Conservation (phyloP, 202 grass and related monocot species). For the Bolboschoenoplectus hybrid region DNA sequence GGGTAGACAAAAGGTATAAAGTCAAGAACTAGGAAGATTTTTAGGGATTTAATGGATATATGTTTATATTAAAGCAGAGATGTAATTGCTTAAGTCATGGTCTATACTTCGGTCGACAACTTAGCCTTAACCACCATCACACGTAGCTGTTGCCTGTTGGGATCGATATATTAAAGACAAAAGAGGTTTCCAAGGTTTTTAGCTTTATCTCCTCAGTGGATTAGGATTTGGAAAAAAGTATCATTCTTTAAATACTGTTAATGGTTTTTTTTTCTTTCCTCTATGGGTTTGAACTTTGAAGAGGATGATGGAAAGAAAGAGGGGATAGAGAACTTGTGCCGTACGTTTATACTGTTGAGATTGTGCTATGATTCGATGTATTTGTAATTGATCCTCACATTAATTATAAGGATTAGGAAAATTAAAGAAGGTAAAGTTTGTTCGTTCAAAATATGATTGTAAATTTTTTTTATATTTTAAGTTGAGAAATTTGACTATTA, state of each 20-base stretch:
- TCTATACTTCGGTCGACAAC: slow-evolving; percentile 32
- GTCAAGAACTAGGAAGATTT: slow-evolving; percentile 28
- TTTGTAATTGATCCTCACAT: neutral
- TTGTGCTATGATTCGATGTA: neutral
- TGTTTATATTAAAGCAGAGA: slow-evolving; percentile 26
- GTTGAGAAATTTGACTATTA: too few relatives aligned
- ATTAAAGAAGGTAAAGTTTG: neutral
- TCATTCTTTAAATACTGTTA: neutral
- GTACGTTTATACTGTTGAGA: neutral
- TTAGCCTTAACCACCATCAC: slow-evolving; percentile 32
- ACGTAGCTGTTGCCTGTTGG: neutral
- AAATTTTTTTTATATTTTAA: too few relatives aligned
- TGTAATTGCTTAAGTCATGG: slow-evolving; percentile 16
- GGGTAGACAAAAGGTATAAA: slow-evolving; percentile 39
- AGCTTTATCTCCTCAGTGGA: slow-evolving; percentile 17
- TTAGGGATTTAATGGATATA: slow-evolving; percentile 40
- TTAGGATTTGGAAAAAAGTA: neutral
- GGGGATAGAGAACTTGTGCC: neutral
- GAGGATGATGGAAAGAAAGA: neutral
- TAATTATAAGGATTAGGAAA: neutral
- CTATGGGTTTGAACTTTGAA: neutral
- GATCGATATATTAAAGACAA: too few relatives aligned
- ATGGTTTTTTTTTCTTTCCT: neutral
- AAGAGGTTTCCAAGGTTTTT: neutral
- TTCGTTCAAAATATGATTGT: too few relatives aligned